phyloP scores from a whole-genome alignment of 2,329 filamentous ascomycete genomes.

The Phialophora macrospora region DNA sequence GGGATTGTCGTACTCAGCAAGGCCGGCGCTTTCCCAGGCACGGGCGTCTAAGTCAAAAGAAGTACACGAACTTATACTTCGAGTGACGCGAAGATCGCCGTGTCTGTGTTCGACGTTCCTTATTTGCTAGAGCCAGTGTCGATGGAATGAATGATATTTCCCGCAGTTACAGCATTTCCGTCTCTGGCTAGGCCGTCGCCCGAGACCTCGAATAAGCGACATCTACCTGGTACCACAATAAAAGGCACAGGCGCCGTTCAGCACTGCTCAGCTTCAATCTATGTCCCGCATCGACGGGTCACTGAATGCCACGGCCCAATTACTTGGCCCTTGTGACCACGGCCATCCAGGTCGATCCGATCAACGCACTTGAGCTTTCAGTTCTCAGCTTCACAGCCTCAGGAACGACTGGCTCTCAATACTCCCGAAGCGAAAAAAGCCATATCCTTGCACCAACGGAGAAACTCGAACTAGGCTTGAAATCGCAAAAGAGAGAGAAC shows the following conservation, averaged over 20 bases:
- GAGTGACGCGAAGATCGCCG: background rate
- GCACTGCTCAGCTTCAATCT: slow-evolving; percentile 2
- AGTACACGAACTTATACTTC: slow-evolving; percentile 2
- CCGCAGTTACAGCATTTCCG: background rate
- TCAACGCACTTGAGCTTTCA: background rate
- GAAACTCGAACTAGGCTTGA: background rate
- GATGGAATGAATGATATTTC: background rate
- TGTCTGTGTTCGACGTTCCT: background rate
- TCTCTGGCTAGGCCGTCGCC: background rate
- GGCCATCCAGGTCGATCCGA: background rate
- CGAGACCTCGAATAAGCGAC: background rate
- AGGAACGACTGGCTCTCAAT: slow-evolving; percentile 25
- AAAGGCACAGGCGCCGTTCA: background rate
- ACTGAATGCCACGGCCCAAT: background rate
- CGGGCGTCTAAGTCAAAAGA: slow-evolving; percentile 62
- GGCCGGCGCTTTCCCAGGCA: slow-evolving; percentile 85
- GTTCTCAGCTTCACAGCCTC: background rate
- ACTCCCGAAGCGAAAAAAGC: slow-evolving; percentile 7
- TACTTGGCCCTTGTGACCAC: background rate
- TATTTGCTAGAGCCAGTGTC: background rate
- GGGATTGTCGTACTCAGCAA: slow-evolving; percentile 93
- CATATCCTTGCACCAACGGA: background rate
- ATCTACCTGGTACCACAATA: background rate
- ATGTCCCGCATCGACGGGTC: background rate
- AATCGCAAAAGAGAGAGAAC: slow-evolving; percentile 1